Evolutionary conservation across 176 grass and related monocot genomes (phyloP), one percentile per base, ranked within the genome.

Genomic region (Cenchrus americanus): DNA sequence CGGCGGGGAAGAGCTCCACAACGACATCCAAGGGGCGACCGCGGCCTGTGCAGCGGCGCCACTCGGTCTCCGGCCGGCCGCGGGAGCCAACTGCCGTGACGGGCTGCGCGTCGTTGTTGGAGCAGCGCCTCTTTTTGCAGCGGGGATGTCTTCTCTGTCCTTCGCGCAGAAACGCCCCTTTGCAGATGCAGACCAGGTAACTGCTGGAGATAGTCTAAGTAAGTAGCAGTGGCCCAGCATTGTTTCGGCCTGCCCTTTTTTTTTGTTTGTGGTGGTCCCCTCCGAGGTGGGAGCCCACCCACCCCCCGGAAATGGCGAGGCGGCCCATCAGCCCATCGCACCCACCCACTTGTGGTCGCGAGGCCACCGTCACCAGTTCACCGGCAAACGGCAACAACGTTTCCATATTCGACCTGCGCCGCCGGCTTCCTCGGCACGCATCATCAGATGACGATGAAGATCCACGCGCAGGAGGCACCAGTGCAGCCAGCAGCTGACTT

Each of bases 271-370:
- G 34, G 34, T 37, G 34, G 27, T 1, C 27, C 34, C 51, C n/a
- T 27, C 68, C 17, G n/a, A 69, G 73, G 73, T 77, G 73, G 55
- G 59, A 79, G 47, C n/a, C 21, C n/a, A 17, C 66, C 63, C 43
- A 64, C 51, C 54, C 7, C 44, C 52, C 10, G 19, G 7, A 44
- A 52, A 3, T 17, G 1, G 6, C 54, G 54, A 49, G 22, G 14
- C 11, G 24, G 46, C 46, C 81, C 69, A n/a, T 73, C 55, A 62
- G 50, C 44, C 84, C 78, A 75, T 67, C 85, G 26, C 68, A 44
- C 18, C 18, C 62, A 11, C 27, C 27, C 27, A 30, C 27, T 30
- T 30, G 27, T 30, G 27, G 27, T 30, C 13, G 48, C 71, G 14
- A 49, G 17, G 59, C 34, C 34, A 21, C 34, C 34, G 64, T 67